A percentile compares a stretch with the other conserved stretches of the same genome.
Evolutionary conservation across 768 basidiomycete species (phyloP).

Genomic region (Kwoniella newhampshirensis): DNA sequence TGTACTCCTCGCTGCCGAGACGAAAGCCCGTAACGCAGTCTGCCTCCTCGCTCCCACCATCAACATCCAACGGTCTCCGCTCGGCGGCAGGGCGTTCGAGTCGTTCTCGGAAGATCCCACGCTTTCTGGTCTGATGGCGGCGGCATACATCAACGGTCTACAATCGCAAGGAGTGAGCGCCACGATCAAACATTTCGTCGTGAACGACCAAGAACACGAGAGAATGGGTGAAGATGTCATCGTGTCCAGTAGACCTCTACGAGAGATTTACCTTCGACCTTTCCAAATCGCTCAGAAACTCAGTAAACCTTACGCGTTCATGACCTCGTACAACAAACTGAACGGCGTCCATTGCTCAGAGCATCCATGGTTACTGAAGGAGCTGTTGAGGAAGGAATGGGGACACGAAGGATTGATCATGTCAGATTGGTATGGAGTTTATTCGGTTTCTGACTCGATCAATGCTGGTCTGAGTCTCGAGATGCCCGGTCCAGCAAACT

Average conservation of each 20-base stretch:
- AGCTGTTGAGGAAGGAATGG: slow-evolving; percentile 72
- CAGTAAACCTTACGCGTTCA: slow-evolving; percentile 61
- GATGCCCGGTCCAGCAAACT: slow-evolving; percentile 48
- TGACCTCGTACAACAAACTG: slow-evolving; percentile 50
- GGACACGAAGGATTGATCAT: slow-evolving; percentile 70
- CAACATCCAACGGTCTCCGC: slow-evolving; percentile 68
- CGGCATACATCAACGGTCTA: slow-evolving; percentile 72
- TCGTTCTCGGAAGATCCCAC: slow-evolving; percentile 60
- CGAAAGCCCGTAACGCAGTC: slow-evolving; percentile 17
- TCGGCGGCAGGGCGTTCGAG: slow-evolving; percentile 55
- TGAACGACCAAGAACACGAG: slow-evolving; percentile 80
- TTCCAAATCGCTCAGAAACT: slow-evolving; percentile 61
- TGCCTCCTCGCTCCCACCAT: slow-evolving; percentile 71
- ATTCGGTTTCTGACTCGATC: slow-evolving; percentile 64
- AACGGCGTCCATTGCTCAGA: slow-evolving; percentile 74
- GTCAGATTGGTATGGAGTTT: slow-evolving; percentile 80
- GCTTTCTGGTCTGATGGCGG: slow-evolving; percentile 68
- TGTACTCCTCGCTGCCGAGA: slow-evolving; percentile 14
- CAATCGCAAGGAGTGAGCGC: slow-evolving; percentile 74
- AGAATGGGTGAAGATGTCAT: slow-evolving; percentile 59
- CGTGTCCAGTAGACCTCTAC: slow-evolving; percentile 55
- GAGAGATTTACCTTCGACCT: slow-evolving; percentile 68
- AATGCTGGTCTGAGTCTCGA: slow-evolving; percentile 79
- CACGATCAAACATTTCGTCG: slow-evolving; percentile 78
- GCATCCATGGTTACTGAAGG: slow-evolving; percentile 61